phyloP scores from a whole-genome alignment of 306 rosid genomes.

The Lathyrus tuberosus region DNA sequence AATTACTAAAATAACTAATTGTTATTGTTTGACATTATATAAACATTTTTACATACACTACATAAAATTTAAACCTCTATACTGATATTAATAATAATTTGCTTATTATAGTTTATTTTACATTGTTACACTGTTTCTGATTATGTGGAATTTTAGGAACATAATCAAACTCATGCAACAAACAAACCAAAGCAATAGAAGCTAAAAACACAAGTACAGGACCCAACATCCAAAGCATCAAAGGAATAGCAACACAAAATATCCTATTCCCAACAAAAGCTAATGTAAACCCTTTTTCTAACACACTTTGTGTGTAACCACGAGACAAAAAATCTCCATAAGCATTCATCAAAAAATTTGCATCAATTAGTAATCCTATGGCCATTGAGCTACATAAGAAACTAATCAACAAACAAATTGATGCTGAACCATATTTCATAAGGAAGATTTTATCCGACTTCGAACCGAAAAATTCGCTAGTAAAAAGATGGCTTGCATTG shows the following conservation, averaged over 20 bases:
- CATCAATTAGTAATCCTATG: constrained; percentile 62
- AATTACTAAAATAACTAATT: too few species aligned
- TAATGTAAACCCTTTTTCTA: constrained; percentile 68
- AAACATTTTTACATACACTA: too few species aligned
- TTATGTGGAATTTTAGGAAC: constrained; percentile 38
- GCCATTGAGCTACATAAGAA: constrained; percentile 79
- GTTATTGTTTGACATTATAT: too few species aligned
- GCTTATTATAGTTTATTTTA: constrained; percentile 4
- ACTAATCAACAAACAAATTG: constrained; percentile 58
- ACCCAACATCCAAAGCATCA: constrained; percentile 79
- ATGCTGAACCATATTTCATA: constrained; percentile 64
- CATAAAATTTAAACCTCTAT: too few species aligned
- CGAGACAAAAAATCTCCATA: constrained; percentile 32
- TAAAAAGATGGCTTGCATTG: constrained; percentile 50
- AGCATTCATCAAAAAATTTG: constrained; percentile 58
- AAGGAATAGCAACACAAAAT: constrained; percentile 57
- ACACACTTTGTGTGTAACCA: constrained; percentile 40
- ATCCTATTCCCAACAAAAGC: constrained; percentile 65
- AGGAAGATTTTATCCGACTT: constrained; percentile 47
- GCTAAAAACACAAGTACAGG: constrained; percentile 58
- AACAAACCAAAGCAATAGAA: constrained; percentile 60
- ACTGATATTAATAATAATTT: too few species aligned
- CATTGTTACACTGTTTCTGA: constrained; percentile 34
- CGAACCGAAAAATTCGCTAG: constrained; percentile 46
- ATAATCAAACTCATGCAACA: constrained; percentile 64